Base-by-base conservation (phyloP, 805 yeast species). In the Metschnikowia lunata region DNA sequence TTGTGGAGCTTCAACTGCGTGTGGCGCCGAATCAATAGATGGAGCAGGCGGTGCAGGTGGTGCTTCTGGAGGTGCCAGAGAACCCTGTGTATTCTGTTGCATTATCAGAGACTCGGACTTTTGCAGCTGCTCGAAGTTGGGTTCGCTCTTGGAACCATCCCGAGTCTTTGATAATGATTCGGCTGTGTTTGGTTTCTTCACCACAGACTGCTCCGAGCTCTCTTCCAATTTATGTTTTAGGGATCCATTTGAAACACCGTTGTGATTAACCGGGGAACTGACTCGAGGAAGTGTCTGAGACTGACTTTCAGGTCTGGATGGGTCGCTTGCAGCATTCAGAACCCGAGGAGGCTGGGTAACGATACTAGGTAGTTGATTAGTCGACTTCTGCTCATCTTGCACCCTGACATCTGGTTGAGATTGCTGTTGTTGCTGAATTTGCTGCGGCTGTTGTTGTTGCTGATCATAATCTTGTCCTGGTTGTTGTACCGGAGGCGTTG, bases 141-240 rank as follows among this genome's bases (percentile, higher is more conserved):
- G 37, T 14, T 26, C 42, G n/a, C 37, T 39, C 33, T 33, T 38
- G 4, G 42, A 11, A 8, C 23, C 40, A 10, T 32, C 42, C 10
- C 26, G 11, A 12, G 9, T 3, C 11, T 18, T 32, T 8, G 39
- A 10, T 28, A 28, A n/a, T 9, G 39, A 12, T 27, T 46, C 51
- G 3, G 40, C 48, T 26, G 46, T 45, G 27, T 60, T 55, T 4
- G 61, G 48, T 39, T 60, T 59, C 48, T 68, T 61, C 32, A 55
- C 36, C n/a, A 51, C 49, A 46, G 60, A 57, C 14, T 58, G 38
- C 37, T 68, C 72, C n/a, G 48, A 45, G 48, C 67, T 67, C 11
- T 67, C 72, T 4, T 71, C 75, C 45, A 71, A 61, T 28, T 67
- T 72, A 33, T 63, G 69, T 45, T 71, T 71, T 18, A 54, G 52